These are phyloP conservation scores for Petrea volubilis DNA, from an alignment of 257 asterid species.

Conservation along the genomic window DNA sequence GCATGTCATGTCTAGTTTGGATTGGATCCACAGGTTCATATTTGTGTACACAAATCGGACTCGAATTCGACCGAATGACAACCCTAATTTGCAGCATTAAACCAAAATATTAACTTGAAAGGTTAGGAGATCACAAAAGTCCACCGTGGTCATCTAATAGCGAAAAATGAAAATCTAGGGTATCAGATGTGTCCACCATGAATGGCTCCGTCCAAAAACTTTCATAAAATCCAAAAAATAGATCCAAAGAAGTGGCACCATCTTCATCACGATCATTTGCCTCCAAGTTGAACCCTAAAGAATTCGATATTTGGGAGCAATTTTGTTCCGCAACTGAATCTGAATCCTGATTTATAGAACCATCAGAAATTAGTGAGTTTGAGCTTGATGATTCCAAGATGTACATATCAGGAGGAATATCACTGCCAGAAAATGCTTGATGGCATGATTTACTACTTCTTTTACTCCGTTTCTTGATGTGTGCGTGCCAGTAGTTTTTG, in stretches of 20 bases:
- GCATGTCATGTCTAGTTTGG: too few relatives aligned
- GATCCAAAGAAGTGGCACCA: not conserved
- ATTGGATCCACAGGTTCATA: too few relatives aligned
- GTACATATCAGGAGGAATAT: not conserved
- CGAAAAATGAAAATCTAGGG: not conserved
- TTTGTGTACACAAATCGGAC: too few relatives aligned
- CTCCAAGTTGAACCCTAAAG: not conserved
- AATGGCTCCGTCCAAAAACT: not conserved
- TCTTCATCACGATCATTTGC: not conserved
- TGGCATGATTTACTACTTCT: not conserved
- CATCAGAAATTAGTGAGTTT: slow-evolving; percentile 12
- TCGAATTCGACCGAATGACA: too few relatives aligned
- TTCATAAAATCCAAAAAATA: not conserved
- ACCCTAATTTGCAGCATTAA: too few relatives aligned
- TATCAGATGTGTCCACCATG: not conserved
- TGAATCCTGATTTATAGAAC: not conserved
- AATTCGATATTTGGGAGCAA: not conserved
- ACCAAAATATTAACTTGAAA: not conserved
- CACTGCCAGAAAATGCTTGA: not conserved
- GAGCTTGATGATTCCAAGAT: slow-evolving; percentile 22
- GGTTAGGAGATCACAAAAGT: not conserved
- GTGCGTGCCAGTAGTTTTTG: slow-evolving; percentile 15
- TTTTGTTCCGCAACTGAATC: not conserved
- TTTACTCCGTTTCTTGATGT: not conserved
- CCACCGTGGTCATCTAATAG: not conserved